Base-by-base conservation (phyloP, 2,329 filamentous ascomycete genomes). In the Microsporum audouinii region DNA sequence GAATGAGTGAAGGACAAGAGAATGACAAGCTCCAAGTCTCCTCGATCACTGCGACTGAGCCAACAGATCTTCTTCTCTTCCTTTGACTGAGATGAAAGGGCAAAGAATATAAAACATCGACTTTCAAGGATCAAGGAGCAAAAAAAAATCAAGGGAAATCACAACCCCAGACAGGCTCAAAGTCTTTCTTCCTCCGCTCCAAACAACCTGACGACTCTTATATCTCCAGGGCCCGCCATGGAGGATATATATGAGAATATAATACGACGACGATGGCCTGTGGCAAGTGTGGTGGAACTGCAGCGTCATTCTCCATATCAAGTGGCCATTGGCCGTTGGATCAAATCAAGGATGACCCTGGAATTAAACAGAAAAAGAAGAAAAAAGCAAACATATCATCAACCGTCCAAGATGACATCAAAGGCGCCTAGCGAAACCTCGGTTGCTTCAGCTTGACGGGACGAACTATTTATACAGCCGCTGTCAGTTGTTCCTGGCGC, bases 221-320 rank as follows among this genome's bases (percentile, higher is more conserved):
- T 47, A 47, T 47, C 17, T 17, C 23, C 23, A 29, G 6, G 23
- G 43, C 43, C 43, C 39, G 39, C 39, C 39, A 43, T 43, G 39
- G 7, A 14, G 39, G 17, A 43, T 43, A n/a, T 14, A n/a, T 12
- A 43, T 43, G 39, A n/a, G 39, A n/a, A 12, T n/a, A 43, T n/a
- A 7, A 8, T 5, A 23, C 7, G n/a, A 29, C 43, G 43, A 23
- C 2, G 34, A 36, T 36, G 34, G 17, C 17, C 34, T 47, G 43
- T 47, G 43, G 43, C 43, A 27, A 47, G 43, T 7, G 5, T 29
- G 43, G 43, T 27, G 85, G 57, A 88, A 85, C 66, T 88, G 86
- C 82, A 88, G 87, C 2, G 88, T 84, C 0, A 88, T 84, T 0
- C 80, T 81, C 0, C 81, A 85, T 0, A 88, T 71, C 0, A 88